Base-by-base conservation (phyloP, 345 rosid species). In the Physaria fendleri region DNA sequence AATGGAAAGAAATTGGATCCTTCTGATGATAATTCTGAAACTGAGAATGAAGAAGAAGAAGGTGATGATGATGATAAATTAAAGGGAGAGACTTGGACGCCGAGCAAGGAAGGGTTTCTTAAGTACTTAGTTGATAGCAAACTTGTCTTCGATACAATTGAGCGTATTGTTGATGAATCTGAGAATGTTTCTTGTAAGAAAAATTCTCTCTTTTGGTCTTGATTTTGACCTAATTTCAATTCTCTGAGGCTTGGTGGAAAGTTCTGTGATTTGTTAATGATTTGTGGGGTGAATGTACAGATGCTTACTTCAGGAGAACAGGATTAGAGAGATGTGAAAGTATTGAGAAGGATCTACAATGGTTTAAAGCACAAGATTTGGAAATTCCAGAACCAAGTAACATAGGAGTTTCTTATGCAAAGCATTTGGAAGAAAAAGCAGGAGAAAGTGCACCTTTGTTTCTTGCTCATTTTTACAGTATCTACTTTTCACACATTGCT, bases 401-500 rank as follows among this genome's bases (percentile, higher is more conserved):
- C 48, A 72, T 75, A 5, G 96, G 98, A 68, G 61, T 78, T 53
- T 58, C 83, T 3, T 92, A 88, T 65, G 82, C 81, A 53, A 51
- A 76, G 56, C 84, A 88, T 53, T 77, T 92, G 76, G 83, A 81
- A 76, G 84, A 80, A 72, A 76, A 81, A 54, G 93, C 93, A 6
- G 76, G 72, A 59, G 74, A 56, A 73, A 88, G 76, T 66, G 84
- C 95, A 37, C 88, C 96, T 2, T 60, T 80, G 75, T 88, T 88
- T 74, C 81, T 92, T 20, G 71, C 81, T 73, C 95, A 92, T 80
- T 88, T 82, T 75, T 92, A 88, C 81, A 92, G 75, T 63, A 81
- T 92, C 54, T 88, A 88, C 70, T 92, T 92, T 65, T 84, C 96
- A 0, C 98, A 92, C 56, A 79, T 86, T 63, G 89, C 87, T 8